Base-by-base conservation (phyloP, 2,329 filamentous ascomycete species). In the Ramularia endophylla region DNA sequence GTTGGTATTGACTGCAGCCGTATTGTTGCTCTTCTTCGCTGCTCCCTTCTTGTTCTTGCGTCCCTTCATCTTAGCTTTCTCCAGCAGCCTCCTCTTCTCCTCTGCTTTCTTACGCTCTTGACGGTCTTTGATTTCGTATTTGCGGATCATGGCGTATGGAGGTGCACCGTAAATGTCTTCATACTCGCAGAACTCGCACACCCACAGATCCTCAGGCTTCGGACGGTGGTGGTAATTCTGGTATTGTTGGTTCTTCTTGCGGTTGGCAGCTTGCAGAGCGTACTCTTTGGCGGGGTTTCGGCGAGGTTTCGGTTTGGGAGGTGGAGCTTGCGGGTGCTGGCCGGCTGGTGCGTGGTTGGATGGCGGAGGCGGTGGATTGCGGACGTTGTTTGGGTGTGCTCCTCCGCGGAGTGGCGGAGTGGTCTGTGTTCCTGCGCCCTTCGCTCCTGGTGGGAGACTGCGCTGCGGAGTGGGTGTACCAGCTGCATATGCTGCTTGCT, bases 181-280 rank as follows among this genome's bases (percentile, higher is more conserved):
- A 60, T 95, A 98, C 64, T 98, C 92, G 70, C 92, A 98, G 62
- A 97, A 97, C 58, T 95, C 87, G 66, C 92, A 98, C 34, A 97
- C 88, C 86, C 89, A 97, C 37, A 88, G 77, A 47, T 95, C 86
- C 51, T 87, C 83, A 2, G 69, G 62, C 13, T 66, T 69, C 0
- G 85, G 84, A 1, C 85, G 83, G 56, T 85, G 81, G 55, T 85
- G 80, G 47, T 78, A 79, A 62, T 92, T 94, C 42, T 78, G 75
- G 50, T 85, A 83, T 55, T 85, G 78, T 46, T 92, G 85, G 57
- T 86, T 76, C 34, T 85, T 77, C 44, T 83, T 83, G 5, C 92
- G 83, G 51, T 87, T 80, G 17, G 80, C 80, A 18, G 87, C 89
- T 43, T 88, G 87, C 47, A 80, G 67, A 1, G 77, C 71, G 50